phyloP scores from a whole-genome alignment of 2,329 filamentous ascomycete species.

The Fusarium protoensiforme region DNA sequence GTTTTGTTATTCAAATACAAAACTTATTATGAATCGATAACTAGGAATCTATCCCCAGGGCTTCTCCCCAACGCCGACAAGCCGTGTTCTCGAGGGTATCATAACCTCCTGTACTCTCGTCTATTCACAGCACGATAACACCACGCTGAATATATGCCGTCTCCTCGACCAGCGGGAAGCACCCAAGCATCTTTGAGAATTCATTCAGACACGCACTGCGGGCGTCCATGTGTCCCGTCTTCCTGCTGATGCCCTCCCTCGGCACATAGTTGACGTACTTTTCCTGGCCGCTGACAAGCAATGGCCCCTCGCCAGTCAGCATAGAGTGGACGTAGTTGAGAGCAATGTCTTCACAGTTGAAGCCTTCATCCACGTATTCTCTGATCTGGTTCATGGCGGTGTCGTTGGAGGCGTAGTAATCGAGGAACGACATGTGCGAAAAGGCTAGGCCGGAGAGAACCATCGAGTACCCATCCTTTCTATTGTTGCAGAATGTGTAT shows the following conservation, averaged over 20 bases:
- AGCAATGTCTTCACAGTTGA: constrained; percentile 56
- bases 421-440: constrained; percentile 51
- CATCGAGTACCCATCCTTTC: constrained; percentile 48
- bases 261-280: constrained; percentile 48
- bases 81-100: background rate
- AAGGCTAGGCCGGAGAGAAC: constrained; percentile 53
- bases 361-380: constrained; percentile 50
- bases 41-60: background rate
- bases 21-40: background rate
- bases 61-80: constrained; percentile 1
- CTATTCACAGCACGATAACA: constrained; percentile 41
- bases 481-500: constrained; percentile 48
- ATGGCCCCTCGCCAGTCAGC: constrained; percentile 48
- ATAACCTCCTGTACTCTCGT: background rate
- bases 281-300: constrained; percentile 49
- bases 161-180: constrained; percentile 50
- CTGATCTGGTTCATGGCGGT: constrained; percentile 46
- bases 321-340: constrained; percentile 51
- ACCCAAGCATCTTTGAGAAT: constrained; percentile 48
- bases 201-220: constrained; percentile 51
- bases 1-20: background rate
- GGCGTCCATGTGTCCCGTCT: constrained; percentile 47
- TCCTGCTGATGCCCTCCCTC: constrained; percentile 47
- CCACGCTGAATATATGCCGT: constrained; percentile 48
- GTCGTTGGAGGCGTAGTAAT: constrained; percentile 53